These are phyloP conservation scores for Neofusicoccum sp. DNA, from an alignment of 2,329 filamentous ascomycete genomes.

Conservation along the genomic window DNA sequence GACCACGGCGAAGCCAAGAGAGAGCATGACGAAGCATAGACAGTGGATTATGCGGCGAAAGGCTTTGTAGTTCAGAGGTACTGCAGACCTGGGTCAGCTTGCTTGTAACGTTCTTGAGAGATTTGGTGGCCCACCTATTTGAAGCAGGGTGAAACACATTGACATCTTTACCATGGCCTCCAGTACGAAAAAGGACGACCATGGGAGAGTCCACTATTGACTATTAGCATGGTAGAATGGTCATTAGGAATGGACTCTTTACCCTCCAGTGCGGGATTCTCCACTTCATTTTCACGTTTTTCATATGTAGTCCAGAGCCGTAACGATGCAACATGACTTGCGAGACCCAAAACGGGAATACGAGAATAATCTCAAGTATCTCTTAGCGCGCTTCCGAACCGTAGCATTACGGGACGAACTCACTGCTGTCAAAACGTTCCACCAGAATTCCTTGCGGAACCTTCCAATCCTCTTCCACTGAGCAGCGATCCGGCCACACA, in stretches of 20 bases:
- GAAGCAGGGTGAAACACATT: constrained; percentile 1
- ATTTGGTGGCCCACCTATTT: neutral
- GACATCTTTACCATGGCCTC: constrained; percentile 11
- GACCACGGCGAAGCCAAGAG: neutral
- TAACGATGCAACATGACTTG: neutral
- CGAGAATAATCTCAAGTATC: neutral
- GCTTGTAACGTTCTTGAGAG: neutral
- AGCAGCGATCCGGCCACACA: neutral
- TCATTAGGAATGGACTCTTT: neutral
- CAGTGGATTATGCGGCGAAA: neutral
- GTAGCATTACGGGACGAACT: neutral
- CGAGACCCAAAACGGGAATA: constrained; percentile 1
- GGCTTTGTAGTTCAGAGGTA: neutral
- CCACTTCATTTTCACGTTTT: neutral
- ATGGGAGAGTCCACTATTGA: neutral
- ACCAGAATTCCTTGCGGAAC: neutral
- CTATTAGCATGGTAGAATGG: neutral
- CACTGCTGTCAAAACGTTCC: neutral
- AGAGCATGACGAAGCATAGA: neutral
- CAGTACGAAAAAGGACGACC: neutral
- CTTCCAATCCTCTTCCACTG: constrained; percentile 2
- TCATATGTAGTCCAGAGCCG: neutral
- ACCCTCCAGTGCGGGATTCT: neutral
- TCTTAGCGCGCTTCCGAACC: no score
- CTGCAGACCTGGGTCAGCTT: neutral